Evolutionary conservation across 2,329 filamentous ascomycete genomes (phyloP).

Genomic region (Capronia americana): DNA sequence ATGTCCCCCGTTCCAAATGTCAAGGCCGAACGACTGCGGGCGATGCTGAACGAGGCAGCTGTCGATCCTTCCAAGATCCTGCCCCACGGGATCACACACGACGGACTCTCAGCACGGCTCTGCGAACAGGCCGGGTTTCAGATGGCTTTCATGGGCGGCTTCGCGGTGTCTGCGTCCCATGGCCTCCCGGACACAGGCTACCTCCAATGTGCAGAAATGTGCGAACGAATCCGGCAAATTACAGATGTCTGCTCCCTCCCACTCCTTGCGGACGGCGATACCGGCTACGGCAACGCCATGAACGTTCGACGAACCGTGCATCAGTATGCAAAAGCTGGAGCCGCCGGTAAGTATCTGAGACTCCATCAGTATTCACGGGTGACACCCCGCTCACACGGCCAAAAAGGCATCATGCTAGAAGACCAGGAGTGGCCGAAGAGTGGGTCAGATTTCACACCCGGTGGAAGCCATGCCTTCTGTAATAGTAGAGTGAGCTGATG

Average conservation of each 20-base stretch:
- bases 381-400: no score
- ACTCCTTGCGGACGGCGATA: constrained; percentile 56
- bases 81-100: constrained; percentile 53
- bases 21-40: constrained; percentile 49
- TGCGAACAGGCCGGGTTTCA: constrained; percentile 57
- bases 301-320: constrained; percentile 56
- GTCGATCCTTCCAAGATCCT: constrained; percentile 53
- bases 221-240: constrained; percentile 54
- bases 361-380: no score
- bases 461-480: not conserved
- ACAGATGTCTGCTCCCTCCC: constrained; percentile 49
- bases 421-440: constrained; percentile 59
- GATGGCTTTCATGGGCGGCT: constrained; percentile 54
- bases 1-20: no score
- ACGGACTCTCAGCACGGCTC: constrained; percentile 53
- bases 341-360: no score
- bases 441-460: constrained; percentile 42
- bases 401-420: constrained; percentile 55
- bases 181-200: constrained; percentile 58
- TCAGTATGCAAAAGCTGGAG: constrained; percentile 51
- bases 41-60: constrained; percentile 51
- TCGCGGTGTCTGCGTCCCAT: constrained; percentile 41
- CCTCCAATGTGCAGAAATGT: constrained; percentile 57
- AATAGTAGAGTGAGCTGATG: not conserved
- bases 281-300: constrained; percentile 57